A percentile compares a stretch with the other conserved stretches of the same genome.
phyloP scores from a whole-genome alignment of 2,329 filamentous ascomycete species.

The Penicillium glabrum region DNA sequence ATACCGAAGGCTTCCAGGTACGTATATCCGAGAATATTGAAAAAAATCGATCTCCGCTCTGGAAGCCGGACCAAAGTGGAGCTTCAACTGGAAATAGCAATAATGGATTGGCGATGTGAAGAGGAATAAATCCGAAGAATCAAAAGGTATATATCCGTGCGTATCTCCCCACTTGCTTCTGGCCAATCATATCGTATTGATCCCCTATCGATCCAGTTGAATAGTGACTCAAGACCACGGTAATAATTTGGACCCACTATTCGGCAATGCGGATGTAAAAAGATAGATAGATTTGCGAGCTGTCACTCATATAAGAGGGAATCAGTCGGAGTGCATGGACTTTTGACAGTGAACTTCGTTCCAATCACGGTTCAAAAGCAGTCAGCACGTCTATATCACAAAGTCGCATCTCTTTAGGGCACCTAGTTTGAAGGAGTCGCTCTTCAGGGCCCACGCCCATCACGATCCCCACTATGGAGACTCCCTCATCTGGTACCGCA shows the following conservation, averaged over 20 bases:
- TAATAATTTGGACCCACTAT: neutral
- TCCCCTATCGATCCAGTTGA: neutral
- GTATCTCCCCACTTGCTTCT: neutral
- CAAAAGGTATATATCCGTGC: neutral
- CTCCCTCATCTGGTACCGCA: conserved; percentile 27
- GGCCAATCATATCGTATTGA: neutral
- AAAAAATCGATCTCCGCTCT: neutral
- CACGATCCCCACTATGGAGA: conserved; percentile 23
- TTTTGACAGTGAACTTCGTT: neutral
- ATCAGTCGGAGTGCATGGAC: neutral
- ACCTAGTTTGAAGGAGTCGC: neutral
- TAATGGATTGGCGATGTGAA: neutral
- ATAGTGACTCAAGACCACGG: neutral
- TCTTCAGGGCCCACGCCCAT: neutral
- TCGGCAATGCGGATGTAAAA: conserved; percentile 9
- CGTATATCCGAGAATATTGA: neutral
- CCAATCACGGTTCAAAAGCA: neutral
- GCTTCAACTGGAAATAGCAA: neutral
- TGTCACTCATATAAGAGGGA: neutral
- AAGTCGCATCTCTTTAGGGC: neutral
- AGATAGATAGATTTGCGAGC: neutral
- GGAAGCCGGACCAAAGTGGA: neutral
- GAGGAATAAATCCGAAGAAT: neutral
- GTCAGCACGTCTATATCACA: neutral
- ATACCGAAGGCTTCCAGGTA: too few relatives aligned